These are phyloP conservation scores for Kuraishia hungarica DNA, from an alignment of 805 yeast species.

Conservation along the genomic window DNA sequence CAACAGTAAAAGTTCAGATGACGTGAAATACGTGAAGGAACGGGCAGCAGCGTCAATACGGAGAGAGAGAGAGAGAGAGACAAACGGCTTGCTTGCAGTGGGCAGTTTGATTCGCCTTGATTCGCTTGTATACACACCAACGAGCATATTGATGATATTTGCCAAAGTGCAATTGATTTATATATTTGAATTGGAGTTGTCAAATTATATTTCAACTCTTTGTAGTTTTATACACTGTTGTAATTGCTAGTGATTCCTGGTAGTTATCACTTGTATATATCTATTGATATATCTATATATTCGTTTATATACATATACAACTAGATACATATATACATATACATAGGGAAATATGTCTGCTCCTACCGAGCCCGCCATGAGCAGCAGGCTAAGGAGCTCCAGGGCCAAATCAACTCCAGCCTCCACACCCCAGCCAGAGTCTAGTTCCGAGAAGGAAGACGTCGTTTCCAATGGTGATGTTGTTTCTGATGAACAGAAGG, in stretches of 20 bases:
- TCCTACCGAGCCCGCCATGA: neutral
- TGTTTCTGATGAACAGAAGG: slow-evolving; percentile 14
- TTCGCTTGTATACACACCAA: neutral
- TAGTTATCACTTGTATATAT: neutral
- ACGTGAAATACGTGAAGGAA: neutral
- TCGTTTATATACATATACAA: too few relatives aligned
- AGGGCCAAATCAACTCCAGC: neutral
- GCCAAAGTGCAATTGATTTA: neutral
- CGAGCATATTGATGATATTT: neutral
- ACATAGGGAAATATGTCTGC: neutral
- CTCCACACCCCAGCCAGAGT: neutral
- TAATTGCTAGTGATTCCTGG: neutral
- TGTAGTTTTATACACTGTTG: neutral
- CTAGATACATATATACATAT: too few relatives aligned
- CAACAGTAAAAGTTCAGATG: neutral
- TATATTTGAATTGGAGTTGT: neutral
- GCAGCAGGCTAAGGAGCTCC: neutral
- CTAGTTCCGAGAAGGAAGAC: neutral
- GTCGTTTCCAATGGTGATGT: neutral
- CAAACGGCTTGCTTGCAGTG: neutral
- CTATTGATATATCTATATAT: too few relatives aligned
- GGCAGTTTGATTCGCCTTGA: neutral
- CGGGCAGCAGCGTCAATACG: neutral
- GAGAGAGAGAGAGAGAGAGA: neutral
- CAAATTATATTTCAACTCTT: neutral